Percentiles rank a stretch among this genome's conserved stretches.
phyloP scores from a whole-genome alignment of 129 eudicot species.

The Helianthus tuberosus region DNA sequence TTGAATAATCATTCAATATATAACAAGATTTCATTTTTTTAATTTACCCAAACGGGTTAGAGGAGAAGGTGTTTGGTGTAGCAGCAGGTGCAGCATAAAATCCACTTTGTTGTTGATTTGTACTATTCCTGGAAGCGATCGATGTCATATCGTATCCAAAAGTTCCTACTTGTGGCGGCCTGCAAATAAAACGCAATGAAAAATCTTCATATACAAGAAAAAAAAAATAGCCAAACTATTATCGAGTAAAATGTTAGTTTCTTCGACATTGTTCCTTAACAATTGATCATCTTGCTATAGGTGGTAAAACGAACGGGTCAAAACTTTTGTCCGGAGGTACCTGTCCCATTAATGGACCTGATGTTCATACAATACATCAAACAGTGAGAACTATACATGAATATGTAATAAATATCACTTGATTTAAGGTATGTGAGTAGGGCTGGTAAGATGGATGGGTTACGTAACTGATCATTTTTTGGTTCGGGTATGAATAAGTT shows the following conservation, averaged over 20 bases:
- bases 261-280: not conserved
- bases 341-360: conserved; percentile 63
- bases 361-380: conserved; percentile 2
- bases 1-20: conserved; percentile 1
- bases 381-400: not conserved
- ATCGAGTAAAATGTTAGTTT: no score
- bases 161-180: conserved; percentile 50
- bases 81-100: conserved; percentile 20
- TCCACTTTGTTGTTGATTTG: conserved; percentile 56
- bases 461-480: not conserved
- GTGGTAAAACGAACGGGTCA: not conserved
- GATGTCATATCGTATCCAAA: conserved; percentile 47
- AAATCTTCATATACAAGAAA: no score
- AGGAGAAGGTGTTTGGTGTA: conserved; percentile 45
- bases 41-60: conserved; percentile 70
- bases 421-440: not conserved
- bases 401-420: not conserved
- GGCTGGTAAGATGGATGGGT: no score
- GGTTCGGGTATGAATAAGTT: no score
- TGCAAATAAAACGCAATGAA: conserved; percentile 21
- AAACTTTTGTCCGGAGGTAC: conserved; percentile 31
- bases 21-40: not conserved
- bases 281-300: not conserved
- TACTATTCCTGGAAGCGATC: conserved; percentile 35
- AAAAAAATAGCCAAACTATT: no score